Percentiles rank a stretch among this genome's conserved stretches.
phyloP scores from a whole-genome alignment of 495 filamentous ascomycete species.

The Recurvomyces mirabilis region DNA sequence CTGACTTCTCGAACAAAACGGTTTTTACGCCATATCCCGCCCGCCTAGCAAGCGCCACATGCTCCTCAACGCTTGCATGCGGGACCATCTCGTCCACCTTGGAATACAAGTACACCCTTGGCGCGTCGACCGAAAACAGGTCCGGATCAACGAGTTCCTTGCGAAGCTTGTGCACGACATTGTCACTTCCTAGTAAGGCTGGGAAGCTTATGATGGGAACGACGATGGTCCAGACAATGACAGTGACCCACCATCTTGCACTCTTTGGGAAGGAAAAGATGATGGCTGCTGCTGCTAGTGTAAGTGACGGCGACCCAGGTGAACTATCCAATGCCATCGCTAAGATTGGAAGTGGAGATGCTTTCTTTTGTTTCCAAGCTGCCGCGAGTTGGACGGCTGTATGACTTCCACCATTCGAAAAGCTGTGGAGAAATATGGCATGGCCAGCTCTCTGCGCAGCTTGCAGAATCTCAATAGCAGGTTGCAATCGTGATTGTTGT shows the following conservation, averaged over 20 bases:
- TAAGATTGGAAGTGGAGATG: not conserved
- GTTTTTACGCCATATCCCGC: not conserved
- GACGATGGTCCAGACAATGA: not conserved
- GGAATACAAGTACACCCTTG: not conserved
- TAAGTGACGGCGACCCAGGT: not conserved
- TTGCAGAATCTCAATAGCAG: not conserved
- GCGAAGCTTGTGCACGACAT: not conserved
- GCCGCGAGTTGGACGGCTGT: not conserved
- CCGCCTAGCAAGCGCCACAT: not conserved
- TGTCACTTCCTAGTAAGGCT: not conserved
- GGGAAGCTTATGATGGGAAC: not conserved
- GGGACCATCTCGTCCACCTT: conserved; percentile 1
- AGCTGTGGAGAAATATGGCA: conserved; percentile 1
- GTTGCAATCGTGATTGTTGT: not conserved
- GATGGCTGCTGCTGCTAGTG: not conserved
- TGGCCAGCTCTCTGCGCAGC: not conserved
- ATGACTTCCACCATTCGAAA: not conserved
- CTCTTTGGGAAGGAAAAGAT: not conserved
- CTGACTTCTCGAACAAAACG: not conserved
- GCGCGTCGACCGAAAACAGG: not conserved
- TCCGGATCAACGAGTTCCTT: not conserved
- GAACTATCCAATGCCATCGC: conserved; percentile 2
- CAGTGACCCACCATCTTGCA: not conserved
- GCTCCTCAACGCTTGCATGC: not conserved
- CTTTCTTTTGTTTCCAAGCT: not conserved